Base-by-base conservation (phyloP, 768 basidiomycete species). In the Pleurotus cornucopiae region DNA sequence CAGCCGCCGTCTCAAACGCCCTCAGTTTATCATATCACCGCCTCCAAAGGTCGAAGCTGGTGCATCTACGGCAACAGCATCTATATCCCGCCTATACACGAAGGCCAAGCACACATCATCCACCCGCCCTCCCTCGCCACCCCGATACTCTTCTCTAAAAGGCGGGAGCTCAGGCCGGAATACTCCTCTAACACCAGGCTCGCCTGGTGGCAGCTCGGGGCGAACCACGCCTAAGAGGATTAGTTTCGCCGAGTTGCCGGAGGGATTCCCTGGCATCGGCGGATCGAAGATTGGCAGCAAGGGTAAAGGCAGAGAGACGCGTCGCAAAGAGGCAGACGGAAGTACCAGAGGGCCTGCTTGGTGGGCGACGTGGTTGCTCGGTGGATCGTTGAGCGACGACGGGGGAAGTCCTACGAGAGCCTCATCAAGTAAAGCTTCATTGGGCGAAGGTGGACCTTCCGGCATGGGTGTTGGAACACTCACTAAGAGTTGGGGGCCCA, bases 11-110 rank as follows among this genome's bases (percentile, higher is more conserved):
- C 51, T 39, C n/a, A 53, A 53, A 25, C 51, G 37, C 38, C 77
- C 66, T 46, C 51, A 58, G 23, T 70, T 69, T 20, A 16, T 53
- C 5, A 40, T 53, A 3, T 77, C 81, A 2, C 84, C 87, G 1
- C 73, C 76, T 7, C 81, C 82, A 7, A 64, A 68, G 1, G 73
- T 86, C 5, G 70, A 76, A 20, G 75, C 80, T 4, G 76, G 80
- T n/a, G 86, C 86, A 3, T 88, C 86, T 3, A 87, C 75, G 4
- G 85, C 90, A 1, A 92, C 90, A 1, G 90, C 89, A 1, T 87
- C 85, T 25, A 76, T 92, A 47, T 89, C 88, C 20, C 77, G 86
- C n/a, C 77, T 91, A 12, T 87, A 86, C 62, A 89, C 88, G 0
- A 86, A 84, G 58, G 76, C 68, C 30, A 73, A 66, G 41, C 76